Evolutionary conservation across 2,329 filamentous ascomycete species (phyloP).

Genomic region (Paraconiothyrium sp.): DNA sequence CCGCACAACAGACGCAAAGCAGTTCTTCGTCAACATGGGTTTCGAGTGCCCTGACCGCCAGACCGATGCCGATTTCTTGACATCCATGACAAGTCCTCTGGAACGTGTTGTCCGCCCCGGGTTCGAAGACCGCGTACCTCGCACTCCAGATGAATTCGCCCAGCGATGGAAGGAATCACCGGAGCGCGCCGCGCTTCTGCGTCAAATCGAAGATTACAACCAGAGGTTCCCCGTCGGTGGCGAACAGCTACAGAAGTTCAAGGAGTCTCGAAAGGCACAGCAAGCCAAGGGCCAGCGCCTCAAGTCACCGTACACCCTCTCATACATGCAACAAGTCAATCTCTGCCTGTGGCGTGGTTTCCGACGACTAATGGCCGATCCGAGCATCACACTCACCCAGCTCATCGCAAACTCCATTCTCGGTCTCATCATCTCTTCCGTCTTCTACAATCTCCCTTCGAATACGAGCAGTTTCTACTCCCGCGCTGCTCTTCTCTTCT

Average conservation of each 20-base stretch:
- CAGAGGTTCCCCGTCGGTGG: conserved; percentile 57
- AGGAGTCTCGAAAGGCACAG: conserved; percentile 56
- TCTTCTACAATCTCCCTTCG: conserved; percentile 79
- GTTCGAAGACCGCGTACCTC: conserved; percentile 57
- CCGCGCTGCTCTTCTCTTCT: conserved; percentile 84
- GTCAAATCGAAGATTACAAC: conserved; percentile 58
- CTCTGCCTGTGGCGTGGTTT: conserved; percentile 86
- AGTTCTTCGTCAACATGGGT: conserved; percentile 76
- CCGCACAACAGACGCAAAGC: conserved; percentile 67
- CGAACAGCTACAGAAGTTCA: conserved; percentile 56
- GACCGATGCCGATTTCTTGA: conserved; percentile 81
- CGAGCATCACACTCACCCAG: conserved; percentile 74
- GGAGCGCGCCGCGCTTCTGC: conserved; percentile 56
- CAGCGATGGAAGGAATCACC: conserved; percentile 64
- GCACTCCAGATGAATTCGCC: conserved; percentile 61
- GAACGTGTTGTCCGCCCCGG: conserved; percentile 58
- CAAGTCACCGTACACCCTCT: conserved; percentile 84
- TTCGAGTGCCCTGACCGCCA: conserved; percentile 76
- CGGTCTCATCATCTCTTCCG: conserved; percentile 79
- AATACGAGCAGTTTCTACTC: conserved; percentile 79
- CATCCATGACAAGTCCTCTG: conserved; percentile 70
- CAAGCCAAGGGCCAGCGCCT: conserved; percentile 63
- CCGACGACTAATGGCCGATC: conserved; percentile 78
- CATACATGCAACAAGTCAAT: conserved; percentile 76
- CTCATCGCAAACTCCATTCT: conserved; percentile 77